These are phyloP conservation scores for Claviceps maximensis DNA, from an alignment of 2,329 filamentous ascomycete genomes.

Conservation along the genomic window DNA sequence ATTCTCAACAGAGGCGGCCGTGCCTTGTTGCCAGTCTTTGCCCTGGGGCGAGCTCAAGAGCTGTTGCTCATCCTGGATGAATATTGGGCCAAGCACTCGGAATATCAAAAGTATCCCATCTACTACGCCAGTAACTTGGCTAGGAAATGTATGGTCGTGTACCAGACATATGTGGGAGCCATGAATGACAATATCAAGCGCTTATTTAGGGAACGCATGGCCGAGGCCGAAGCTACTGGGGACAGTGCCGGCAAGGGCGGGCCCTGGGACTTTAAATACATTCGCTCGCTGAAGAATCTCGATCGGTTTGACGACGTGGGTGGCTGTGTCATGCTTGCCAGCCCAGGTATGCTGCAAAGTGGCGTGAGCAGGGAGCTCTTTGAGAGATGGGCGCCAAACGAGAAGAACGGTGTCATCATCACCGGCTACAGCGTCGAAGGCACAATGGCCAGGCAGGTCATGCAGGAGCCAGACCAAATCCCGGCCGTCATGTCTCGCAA, in stretches of 20 bases:
- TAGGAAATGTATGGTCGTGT: conserved; percentile 94
- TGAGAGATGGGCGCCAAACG: conserved; percentile 90
- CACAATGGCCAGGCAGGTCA: conserved; percentile 92
- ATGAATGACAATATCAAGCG: conserved; percentile 99
- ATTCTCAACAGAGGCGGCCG: conserved; percentile 85
- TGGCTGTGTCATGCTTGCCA: conserved; percentile 92
- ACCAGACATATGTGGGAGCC: conserved; percentile 92
- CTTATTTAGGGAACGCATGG: conserved; percentile 85
- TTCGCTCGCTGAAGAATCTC: conserved; percentile 80
- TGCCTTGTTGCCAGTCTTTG: conserved; percentile 90
- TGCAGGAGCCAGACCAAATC: conserved; percentile 90
- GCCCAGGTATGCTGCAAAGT: conserved; percentile 95
- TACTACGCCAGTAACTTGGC: conserved; percentile 96
- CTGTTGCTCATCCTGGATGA: conserved; percentile 89
- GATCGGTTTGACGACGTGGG: conserved; percentile 95
- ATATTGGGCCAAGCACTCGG: conserved; percentile 83
- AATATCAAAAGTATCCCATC: conserved; percentile 83
- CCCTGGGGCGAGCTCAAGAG: conserved; percentile 86
- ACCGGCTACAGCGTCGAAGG: conserved; percentile 98
- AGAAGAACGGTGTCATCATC: conserved; percentile 96
- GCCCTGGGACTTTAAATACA: conserved; percentile 94
- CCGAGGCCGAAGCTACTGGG: conserved; percentile 71
- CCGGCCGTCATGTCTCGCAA: conserved; percentile 80
- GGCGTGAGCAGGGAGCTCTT: conserved; percentile 86
- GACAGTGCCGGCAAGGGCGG: conserved; percentile 64